phyloP scores from a whole-genome alignment of 2,329 filamentous ascomycete genomes.

The Nemania serpens region DNA sequence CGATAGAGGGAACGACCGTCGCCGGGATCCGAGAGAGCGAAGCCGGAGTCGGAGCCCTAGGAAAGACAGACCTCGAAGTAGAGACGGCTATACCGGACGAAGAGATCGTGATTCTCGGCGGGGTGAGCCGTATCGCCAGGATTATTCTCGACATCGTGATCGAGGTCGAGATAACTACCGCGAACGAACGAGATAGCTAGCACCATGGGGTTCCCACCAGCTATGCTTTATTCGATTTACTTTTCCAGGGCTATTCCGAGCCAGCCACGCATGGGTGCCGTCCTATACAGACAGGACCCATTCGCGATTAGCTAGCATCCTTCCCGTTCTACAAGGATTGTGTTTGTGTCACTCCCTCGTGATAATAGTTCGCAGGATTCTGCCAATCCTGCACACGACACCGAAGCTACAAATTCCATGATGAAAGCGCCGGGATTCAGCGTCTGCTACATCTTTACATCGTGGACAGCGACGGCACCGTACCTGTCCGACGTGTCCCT shows the following conservation, averaged over 20 bases:
- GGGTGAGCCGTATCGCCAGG: slow-evolving; percentile 34
- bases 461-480: background rate
- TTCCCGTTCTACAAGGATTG: slow-evolving; percentile 8
- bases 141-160: slow-evolving; percentile 31
- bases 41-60: slow-evolving; percentile 42
- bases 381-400: background rate
- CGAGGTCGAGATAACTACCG: slow-evolving; percentile 28
- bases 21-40: slow-evolving; percentile 21
- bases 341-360: slow-evolving; percentile 2
- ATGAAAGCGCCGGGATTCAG: background rate
- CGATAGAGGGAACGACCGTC: slow-evolving; percentile 37
- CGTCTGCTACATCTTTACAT: background rate
- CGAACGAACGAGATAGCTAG: slow-evolving; percentile 33
- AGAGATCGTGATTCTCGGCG: slow-evolving; percentile 30
- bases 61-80: slow-evolving; percentile 30
- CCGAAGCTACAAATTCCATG: background rate
- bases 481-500: slow-evolving; percentile 5
- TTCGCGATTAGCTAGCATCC: background rate
- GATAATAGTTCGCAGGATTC: background rate
- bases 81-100: slow-evolving; percentile 28
- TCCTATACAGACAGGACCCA: background rate
- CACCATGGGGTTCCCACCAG: background rate
- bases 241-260: background rate
- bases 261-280: background rate
- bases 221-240: background rate